Percentiles rank a stretch among this genome's conserved stretches.
phyloP scores from a whole-genome alignment of 169 alveolate species.

The Besnoitia besnoiti region DNA sequence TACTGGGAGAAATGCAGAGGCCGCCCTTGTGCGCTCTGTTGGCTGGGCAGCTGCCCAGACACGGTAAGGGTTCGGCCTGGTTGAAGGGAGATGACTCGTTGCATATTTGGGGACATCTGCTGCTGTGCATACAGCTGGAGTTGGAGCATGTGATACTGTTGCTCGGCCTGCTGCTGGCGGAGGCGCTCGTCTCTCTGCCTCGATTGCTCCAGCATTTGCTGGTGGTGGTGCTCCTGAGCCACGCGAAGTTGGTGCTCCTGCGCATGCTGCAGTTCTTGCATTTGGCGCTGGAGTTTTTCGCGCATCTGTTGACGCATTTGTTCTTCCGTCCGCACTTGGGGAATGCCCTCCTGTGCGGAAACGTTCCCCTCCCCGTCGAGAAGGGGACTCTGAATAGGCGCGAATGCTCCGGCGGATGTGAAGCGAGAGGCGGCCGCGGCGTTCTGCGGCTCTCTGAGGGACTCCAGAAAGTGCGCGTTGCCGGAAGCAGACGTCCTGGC shows the following conservation, averaged over 20 bases:
- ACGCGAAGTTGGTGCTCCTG: neutral
- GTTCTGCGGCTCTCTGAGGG: neutral
- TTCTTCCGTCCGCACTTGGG: neutral
- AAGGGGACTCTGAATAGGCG: no score
- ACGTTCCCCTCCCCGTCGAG: no score
- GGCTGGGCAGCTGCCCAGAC: neutral
- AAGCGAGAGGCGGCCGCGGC: no score
- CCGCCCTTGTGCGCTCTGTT: no score
- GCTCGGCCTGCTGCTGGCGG: conserved; percentile 6
- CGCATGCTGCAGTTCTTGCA: neutral
- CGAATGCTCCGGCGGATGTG: no score
- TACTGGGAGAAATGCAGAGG: no score
- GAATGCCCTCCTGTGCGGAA: no score
- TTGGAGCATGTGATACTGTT: neutral
- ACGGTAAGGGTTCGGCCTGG: neutral
- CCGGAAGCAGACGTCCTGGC: neutral
- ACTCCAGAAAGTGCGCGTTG: neutral
- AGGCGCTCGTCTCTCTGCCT: neutral
- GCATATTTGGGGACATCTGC: neutral
- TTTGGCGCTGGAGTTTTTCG: neutral
- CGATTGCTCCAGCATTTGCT: neutral
- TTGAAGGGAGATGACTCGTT: neutral
- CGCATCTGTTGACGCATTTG: neutral
- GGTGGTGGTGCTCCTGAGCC: neutral
- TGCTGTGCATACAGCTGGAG: neutral